Conservation (phyloP, 1,284 basidiomycete species). For the Anthracocystis walkeri region DNA sequence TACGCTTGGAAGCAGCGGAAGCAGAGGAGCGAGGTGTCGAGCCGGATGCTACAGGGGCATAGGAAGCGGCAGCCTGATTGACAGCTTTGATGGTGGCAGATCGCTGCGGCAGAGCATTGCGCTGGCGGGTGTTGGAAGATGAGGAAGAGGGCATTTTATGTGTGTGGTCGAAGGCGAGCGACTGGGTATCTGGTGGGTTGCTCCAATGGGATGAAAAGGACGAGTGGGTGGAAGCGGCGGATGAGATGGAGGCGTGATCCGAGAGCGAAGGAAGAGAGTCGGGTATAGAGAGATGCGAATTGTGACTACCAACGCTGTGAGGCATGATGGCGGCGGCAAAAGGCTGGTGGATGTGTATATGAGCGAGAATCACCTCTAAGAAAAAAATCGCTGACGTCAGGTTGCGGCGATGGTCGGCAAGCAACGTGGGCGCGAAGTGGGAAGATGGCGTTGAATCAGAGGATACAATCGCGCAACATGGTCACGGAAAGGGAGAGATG, state of each 20-base stretch:
- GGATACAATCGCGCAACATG: conserved; percentile 1
- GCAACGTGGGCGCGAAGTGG: conserved; percentile 1
- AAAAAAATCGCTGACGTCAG: conserved; percentile 1
- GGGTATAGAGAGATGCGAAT: conserved; percentile 25
- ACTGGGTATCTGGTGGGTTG: conserved; percentile 18
- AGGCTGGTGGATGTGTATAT: not conserved
- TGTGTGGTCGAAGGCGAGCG: not conserved
- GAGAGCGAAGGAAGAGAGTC: conserved; percentile 32
- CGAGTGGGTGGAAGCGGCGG: conserved; percentile 21
- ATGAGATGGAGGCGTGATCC: conserved; percentile 19
- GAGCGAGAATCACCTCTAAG: not conserved
- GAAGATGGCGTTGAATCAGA: not conserved
- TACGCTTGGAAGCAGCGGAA: not conserved
- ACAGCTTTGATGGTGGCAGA: conserved; percentile 29
- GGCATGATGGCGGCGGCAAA: conserved; percentile 21
- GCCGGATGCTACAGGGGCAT: not conserved
- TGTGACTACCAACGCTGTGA: conserved; percentile 23
- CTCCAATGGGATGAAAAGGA: conserved; percentile 13
- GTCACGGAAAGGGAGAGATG: not conserved
- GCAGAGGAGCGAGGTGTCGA: not conserved
- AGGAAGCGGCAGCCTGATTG: conserved; percentile 8
- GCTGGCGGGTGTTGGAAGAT: not conserved
- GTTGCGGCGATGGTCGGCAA: not conserved
- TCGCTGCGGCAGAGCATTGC: conserved; percentile 13
- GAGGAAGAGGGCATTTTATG: not conserved